phyloP scores from a whole-genome alignment of 768 basidiomycete genomes.

The Suillus discolor region DNA sequence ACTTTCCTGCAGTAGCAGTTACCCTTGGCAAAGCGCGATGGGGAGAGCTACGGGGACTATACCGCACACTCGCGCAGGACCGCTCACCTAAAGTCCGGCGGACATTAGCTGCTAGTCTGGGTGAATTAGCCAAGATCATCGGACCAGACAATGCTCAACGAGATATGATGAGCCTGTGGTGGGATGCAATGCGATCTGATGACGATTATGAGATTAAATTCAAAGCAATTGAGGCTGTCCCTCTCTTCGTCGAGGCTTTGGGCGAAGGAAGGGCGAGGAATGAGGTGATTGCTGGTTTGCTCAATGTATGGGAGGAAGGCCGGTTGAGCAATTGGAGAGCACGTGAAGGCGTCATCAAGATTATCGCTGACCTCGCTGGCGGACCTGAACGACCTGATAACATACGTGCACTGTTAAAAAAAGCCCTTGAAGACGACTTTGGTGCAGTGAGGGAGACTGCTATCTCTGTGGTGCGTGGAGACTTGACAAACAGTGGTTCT shows the following conservation, averaged over 20 bases:
- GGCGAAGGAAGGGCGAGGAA: slow-evolving; percentile 47
- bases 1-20: slow-evolving; percentile 88
- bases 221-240: slow-evolving; percentile 69
- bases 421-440: slow-evolving; percentile 73
- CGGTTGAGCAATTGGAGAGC: slow-evolving; percentile 77
- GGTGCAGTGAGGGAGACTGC: slow-evolving; percentile 86
- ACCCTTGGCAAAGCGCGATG: slow-evolving; percentile 80
- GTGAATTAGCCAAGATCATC: slow-evolving; percentile 86
- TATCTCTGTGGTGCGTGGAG: slow-evolving; percentile 57
- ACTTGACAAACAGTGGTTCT: slow-evolving; percentile 15
- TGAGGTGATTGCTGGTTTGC: slow-evolving; percentile 46
- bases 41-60: slow-evolving; percentile 69
- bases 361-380: slow-evolving; percentile 53
- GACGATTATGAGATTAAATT: slow-evolving; percentile 70
- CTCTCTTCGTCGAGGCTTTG: slow-evolving; percentile 57
- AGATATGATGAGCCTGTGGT: slow-evolving; percentile 78
- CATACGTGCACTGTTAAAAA: slow-evolving; percentile 55
- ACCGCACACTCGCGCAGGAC: slow-evolving; percentile 65
- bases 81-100: slow-evolving; percentile 64
- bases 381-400: slow-evolving; percentile 45
- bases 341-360: slow-evolving; percentile 65
- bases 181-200: slow-evolving; percentile 52
- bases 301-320: slow-evolving; percentile 58
- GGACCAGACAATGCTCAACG: slow-evolving; percentile 64
- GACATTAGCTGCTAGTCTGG: slow-evolving; percentile 85